Evolutionary conservation across 768 basidiomycete genomes (phyloP).

Genomic region (Tricholoma furcatifolium): DNA sequence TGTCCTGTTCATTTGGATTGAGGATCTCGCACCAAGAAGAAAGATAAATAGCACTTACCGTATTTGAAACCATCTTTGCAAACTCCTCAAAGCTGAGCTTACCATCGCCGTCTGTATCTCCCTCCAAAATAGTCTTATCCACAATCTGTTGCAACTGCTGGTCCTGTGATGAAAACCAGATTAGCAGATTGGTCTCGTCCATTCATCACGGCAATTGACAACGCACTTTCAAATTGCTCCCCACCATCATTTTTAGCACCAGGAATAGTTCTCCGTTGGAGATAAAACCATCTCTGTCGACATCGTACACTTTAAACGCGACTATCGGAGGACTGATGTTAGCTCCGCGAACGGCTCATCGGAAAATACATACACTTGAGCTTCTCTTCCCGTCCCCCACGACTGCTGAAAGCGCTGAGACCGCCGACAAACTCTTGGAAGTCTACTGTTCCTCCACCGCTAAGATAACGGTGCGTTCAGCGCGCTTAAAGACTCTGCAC

Average conservation of each 20-base stretch:
- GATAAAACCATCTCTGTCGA: slow-evolving; percentile 96
- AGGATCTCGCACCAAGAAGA: not conserved
- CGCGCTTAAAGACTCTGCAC: slow-evolving; percentile 3
- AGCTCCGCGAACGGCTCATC: not conserved
- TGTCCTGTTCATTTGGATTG: slow-evolving; percentile 63
- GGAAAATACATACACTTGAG: slow-evolving; percentile 69
- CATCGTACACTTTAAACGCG: slow-evolving; percentile 99
- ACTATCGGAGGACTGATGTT: slow-evolving; percentile 46
- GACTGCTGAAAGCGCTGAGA: slow-evolving; percentile 94
- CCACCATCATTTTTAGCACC: slow-evolving; percentile 99
- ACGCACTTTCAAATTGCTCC: slow-evolving; percentile 91
- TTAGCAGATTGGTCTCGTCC: not conserved
- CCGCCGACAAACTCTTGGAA: slow-evolving; percentile 99
- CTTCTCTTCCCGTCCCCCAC: slow-evolving; percentile 97
- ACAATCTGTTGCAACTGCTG: slow-evolving; percentile 99
- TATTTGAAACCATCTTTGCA: slow-evolving; percentile 94
- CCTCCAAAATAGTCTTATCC: slow-evolving; percentile 99
- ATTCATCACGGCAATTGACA: slow-evolving; percentile 13
- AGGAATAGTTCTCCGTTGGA: slow-evolving; percentile 98
- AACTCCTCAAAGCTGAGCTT: slow-evolving; percentile 98
- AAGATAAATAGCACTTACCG: slow-evolving; percentile 48
- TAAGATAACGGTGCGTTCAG: slow-evolving; percentile 29
- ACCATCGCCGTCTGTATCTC: slow-evolving; percentile 96
- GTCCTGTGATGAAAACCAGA: slow-evolving; percentile 52
- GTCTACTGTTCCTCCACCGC: slow-evolving; percentile 97